A percentile compares a stretch with the other conserved stretches of the same genome.
phyloP scores from a whole-genome alignment of 106 monocot species.

The Apostasia ramifera region DNA sequence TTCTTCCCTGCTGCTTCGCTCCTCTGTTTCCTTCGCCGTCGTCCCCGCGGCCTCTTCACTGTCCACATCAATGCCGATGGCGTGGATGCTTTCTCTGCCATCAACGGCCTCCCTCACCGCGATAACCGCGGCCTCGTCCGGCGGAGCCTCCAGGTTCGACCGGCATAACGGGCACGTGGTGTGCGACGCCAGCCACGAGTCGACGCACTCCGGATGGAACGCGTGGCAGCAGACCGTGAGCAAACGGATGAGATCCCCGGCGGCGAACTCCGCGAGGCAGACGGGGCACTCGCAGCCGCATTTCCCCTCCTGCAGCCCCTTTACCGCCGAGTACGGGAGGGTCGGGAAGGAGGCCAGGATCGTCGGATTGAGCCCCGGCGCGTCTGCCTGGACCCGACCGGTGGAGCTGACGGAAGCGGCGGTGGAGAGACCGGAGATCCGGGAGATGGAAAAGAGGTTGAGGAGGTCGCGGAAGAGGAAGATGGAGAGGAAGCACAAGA shows the following conservation, averaged over 20 bases:
- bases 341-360: constrained; percentile 42
- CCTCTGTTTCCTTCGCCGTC: too few species aligned
- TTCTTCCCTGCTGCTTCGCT: too few species aligned
- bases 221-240: constrained; percentile 42
- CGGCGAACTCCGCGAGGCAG: constrained; percentile 36
- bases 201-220: constrained; percentile 41
- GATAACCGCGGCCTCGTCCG: constrained; percentile 16
- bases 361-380: constrained; percentile 26
- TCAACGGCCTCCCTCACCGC: neutral
- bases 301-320: constrained; percentile 6
- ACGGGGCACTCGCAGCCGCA: constrained; percentile 29
- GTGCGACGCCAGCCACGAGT: constrained; percentile 33
- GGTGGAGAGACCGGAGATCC: neutral
- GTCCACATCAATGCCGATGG: neutral
- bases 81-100: neutral
- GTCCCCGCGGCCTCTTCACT: too few species aligned
- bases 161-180: constrained; percentile 43
- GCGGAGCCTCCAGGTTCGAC: constrained; percentile 21
- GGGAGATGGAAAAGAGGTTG: constrained; percentile 12
- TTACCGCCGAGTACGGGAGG: constrained; percentile 23
- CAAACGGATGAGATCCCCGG: constrained; percentile 28
- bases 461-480: constrained; percentile 45
- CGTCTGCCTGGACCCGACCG: neutral
- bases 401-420: neutral
- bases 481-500: constrained; percentile 45